Evolutionary conservation across 805 yeast species (phyloP), one percentile per base, ranked within the genome.

Genomic region (Starmerella etchellsii): DNA sequence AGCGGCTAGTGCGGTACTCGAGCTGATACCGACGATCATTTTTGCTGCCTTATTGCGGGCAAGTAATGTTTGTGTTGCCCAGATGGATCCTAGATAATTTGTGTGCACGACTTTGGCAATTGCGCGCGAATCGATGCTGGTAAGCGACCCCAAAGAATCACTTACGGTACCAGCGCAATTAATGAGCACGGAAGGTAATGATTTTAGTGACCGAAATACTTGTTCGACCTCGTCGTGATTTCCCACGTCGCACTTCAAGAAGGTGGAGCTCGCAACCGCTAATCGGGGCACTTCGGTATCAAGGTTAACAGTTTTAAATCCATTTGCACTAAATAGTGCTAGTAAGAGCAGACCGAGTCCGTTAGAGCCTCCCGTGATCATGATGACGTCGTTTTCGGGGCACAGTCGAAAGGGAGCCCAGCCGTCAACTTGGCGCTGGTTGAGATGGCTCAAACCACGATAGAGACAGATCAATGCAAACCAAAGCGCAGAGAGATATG

Each of bases 91-190:
- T 15, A 78, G 50, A 33, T 78, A 61, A 47, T 83, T 82, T 7
- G 79, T 73, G 24, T 68, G 63, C 23, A 81, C 61, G 2, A 76
- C 69, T 25, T 57, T 61, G 40, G 73, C 74, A 39, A 81, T 72
- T 29, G 71, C 76, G 0, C 3, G 36, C 2, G 42, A 10, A 15
- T 29, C 26, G 3, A 34, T 8, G 23, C 9, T 2, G 76, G 69
- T 19, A 4, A 40, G 25, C 2, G 36, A 22, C 5, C 15, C 84
- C 67, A 57, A 9, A 7, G 44, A 27, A 11, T 82, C 94, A 54
- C 84, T 73, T 53, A 84, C 68, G 38, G 83, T 81, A 34, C 95
- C 96, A 2, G 95, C 95, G 58, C 87, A 85, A 65, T 85, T 84
- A 50, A 87, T 69, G 48, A 85, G 66, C 25, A 84, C 65, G 57